Evolutionary conservation across 805 yeast species (phyloP), one percentile per base, ranked within the genome.

Genomic region (Pichia thaimueangensis): DNA sequence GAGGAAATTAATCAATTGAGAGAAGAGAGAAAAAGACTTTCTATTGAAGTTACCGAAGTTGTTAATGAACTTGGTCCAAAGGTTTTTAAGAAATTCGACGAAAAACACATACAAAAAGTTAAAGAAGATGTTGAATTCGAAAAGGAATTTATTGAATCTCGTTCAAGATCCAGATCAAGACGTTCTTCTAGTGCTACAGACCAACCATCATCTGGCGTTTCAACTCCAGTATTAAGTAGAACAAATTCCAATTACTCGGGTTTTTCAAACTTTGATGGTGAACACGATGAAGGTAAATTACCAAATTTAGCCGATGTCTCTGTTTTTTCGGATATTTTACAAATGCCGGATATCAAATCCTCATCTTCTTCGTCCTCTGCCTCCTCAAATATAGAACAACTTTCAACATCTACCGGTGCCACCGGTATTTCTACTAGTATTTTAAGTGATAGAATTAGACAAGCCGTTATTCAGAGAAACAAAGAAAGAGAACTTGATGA

Each of bases 51-150:
- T 39, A 86, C 96, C 1, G 84, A 82, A 37, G 65, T 83, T 6
- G 85, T 89, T 38, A 87, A 89, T 57, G 78, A 74, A 30, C 70
- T 83, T 37, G 97, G 97, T 2, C 93, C 95, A 2, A 77, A 79
- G 54, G 70, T 93, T 39, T 88, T 84, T 69, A 91, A 95, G 6
- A 95, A 86, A 57, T 83, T 88, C 56, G 28, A 53, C 30, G 47
- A 47, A 30, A 33, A 31, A 20, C 48, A 51, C 31, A 23, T 56
- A 29, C 39, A 45, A 2, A 48, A 41, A 13, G 24, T 51, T n/a
- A 40, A 43, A 4, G 51, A 48, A 13, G 46, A 52, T 15, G 41
- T 55, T 29, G 55, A 51, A 30, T 41, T 48, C 5, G 60, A 56
- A 23, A 46, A 51, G 13, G 60, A 55, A 24, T 48, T 49, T 12